Percentiles rank a stretch among this genome's conserved stretches.
phyloP scores from a whole-genome alignment of 306 rosid species.

The Cicer yamashitae region DNA sequence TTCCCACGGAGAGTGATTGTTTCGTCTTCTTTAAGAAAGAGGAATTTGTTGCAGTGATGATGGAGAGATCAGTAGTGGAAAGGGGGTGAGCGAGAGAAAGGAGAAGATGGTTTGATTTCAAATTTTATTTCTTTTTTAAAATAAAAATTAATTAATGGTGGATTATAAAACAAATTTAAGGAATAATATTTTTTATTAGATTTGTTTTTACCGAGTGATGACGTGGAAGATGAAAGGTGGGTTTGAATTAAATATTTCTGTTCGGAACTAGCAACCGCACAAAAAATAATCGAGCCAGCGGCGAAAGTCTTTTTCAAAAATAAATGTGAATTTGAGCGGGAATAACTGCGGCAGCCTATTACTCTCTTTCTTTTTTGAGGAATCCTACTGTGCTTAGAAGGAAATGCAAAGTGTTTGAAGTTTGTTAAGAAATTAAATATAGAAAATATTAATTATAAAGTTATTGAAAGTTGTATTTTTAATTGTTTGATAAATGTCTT shows the following conservation, averaged over 20 bases:
- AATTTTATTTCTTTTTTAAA: constrained; percentile 26
- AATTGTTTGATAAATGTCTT: too few relatives aligned
- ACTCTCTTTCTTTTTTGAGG: background rate
- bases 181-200: background rate
- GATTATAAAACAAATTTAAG: background rate
- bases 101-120: constrained; percentile 43
- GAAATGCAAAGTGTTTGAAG: too few relatives aligned
- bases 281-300: constrained; percentile 19
- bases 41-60: constrained; percentile 59
- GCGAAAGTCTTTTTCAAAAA: constrained; percentile 48
- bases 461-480: too few relatives aligned
- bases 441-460: too few relatives aligned
- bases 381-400: too few relatives aligned
- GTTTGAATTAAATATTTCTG: constrained; percentile 39
- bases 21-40: constrained; percentile 85
- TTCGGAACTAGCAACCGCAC: constrained; percentile 48
- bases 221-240: constrained; percentile 50
- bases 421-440: too few relatives aligned
- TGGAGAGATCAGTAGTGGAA: constrained; percentile 43
- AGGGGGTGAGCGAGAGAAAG: constrained; percentile 29
- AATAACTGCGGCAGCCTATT: constrained; percentile 63
- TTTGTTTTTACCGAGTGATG: constrained; percentile 45
- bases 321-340: constrained; percentile 75
- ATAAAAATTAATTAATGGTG: background rate
- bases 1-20: constrained; percentile 50